Evolutionary conservation across 805 yeast genomes (phyloP), one percentile per base, ranked within the genome.

Genomic region (Wickerhamiella nectarea): DNA sequence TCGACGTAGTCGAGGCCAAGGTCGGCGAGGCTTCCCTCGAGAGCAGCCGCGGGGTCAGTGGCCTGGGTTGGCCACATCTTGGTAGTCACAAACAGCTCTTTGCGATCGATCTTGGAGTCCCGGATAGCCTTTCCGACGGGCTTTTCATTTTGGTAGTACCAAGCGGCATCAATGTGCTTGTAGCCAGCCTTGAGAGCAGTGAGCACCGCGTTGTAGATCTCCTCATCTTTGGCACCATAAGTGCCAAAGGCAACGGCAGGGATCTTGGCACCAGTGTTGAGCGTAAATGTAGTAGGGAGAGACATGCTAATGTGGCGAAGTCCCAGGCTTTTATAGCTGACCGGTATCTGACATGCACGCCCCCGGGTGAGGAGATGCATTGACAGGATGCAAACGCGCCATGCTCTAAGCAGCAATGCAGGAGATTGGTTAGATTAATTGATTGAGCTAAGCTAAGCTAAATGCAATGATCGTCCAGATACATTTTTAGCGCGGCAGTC

Each of bases 181-280:
- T 78, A 77, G 8, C 87, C 87, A 8, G 67, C 64, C 54, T 74
- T 67, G 46, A 79, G 64, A n/a, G 87, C 89, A 34, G 70, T 66
- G 50, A 66, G 66, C 11, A 78, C 78, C 19, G 78, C 75, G 21
- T 62, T 61, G 42, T 67, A 67, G 17, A 70, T 71, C 29, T 65
- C 69, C n/a, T 61, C 49, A 15, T 40, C 43, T 29, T 51, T 48
- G 11, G 78, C 73, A 47, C 71, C 63, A 45, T 78, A 78, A 20
- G 78, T 75, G 12, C 91, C 91, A 33, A 81, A 64, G 0, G 83
- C 87, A 28, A 80, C 57, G 2, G 78, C 76, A 3, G 89, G 89
- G 45, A 80, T 72, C 21, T 52, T 55, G 36, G 63, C 58, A 17
- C 85, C 85, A 52, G 75, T 71, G 60, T 73, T 73, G 34, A 80